phyloP scores from a whole-genome alignment of 2,329 filamentous ascomycete species.

The Elsinoe necatrix region DNA sequence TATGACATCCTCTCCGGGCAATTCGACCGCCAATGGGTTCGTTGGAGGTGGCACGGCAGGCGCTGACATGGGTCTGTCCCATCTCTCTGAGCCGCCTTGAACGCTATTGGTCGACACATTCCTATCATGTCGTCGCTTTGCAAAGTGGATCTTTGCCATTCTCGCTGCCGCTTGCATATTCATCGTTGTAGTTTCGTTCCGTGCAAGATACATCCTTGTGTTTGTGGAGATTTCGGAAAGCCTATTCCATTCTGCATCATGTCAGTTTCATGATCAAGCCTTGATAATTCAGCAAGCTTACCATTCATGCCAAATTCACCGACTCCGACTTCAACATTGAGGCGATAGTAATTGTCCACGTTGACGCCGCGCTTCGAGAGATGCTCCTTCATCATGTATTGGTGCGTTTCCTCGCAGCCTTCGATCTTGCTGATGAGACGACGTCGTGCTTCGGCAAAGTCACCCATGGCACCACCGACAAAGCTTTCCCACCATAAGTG shows the following conservation, averaged over 20 bases:
- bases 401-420: constrained; percentile 84
- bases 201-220: constrained; percentile 73
- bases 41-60: constrained; percentile 34
- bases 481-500: constrained; percentile 92
- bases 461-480: constrained; percentile 59
- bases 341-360: constrained; percentile 81
- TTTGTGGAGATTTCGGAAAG: constrained; percentile 91
- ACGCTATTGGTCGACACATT: constrained; percentile 29
- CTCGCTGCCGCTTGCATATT: constrained; percentile 69
- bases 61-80: constrained; percentile 27
- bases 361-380: constrained; percentile 66
- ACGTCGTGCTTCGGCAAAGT: constrained; percentile 79
- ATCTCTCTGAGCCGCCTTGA: constrained; percentile 24
- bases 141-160: constrained; percentile 72
- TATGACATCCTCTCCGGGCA: constrained; percentile 48
- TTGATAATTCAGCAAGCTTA: constrained; percentile 74
- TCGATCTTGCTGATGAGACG: constrained; percentile 87
- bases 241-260: constrained; percentile 65
- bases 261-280: constrained; percentile 81
- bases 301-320: constrained; percentile 99
- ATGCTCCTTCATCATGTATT: constrained; percentile 59
- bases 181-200: constrained; percentile 65
- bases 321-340: constrained; percentile 85
- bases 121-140: constrained; percentile 59
- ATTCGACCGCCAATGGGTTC: constrained; percentile 46